Base-by-base conservation (phyloP, 352 stramenopile genomes). In the Peronospora farinosa region DNA sequence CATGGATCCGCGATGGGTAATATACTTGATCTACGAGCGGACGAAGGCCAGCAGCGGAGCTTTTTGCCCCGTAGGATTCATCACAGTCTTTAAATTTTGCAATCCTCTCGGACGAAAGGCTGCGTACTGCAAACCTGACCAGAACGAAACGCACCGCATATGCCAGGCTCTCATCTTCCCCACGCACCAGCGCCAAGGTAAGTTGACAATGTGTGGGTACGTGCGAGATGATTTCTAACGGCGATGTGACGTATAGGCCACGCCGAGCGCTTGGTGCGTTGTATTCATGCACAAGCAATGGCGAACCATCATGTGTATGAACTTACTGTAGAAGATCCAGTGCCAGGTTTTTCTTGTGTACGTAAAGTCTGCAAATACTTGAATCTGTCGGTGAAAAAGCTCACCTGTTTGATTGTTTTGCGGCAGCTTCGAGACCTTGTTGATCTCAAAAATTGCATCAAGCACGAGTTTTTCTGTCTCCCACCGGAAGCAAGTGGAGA, bases 61-160 rank as follows among this genome's bases (percentile, higher is more conserved):
- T 15, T 81, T 77, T 31, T 38, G 45, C 2, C 78, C 74, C 5
- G 75, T 85, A 0, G 83, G 83, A 3, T 94, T 74, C 51, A 57
- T 89, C 47, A 94, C 79, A 7, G 51, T 94, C 9, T 94, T 94
- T 50, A 89, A 81, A 50, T 94, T 94, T 58, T 71, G 55, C 43
- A 90, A 88, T 43, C 83, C 83, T 10, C 57, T 90, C 2, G 69
- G 78, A 12, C 72, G 77, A 42, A 87, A 87, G 25, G 53, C 51
- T 21, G 12, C 40, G 16, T 65, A 66, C 38, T 72, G 51, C 17
- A 60, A 59, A 32, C 47, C 51, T 12, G 52, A 57, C 16, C 71
- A 78, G 47, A 83, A 81, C 17, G 71, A 90, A 51, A 88, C 75
- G 12, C 80, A 84, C 38, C 78, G 83, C 28, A 92, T 94, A 53